phyloP scores from a whole-genome alignment of 164 flowering plant genomes.

The Saururus chinensis region DNA sequence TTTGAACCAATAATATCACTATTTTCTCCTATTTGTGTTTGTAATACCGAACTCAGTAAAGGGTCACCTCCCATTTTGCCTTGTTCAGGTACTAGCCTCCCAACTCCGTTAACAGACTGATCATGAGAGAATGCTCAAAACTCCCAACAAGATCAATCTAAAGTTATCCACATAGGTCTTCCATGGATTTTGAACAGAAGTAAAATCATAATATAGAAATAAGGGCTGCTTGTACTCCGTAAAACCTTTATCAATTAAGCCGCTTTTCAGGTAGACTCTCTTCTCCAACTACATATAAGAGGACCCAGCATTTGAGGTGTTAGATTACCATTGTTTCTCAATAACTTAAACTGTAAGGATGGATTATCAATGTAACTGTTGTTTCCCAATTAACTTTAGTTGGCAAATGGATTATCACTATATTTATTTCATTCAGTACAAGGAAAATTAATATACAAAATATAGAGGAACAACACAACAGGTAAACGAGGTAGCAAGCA shows the following conservation, averaged over 20 bases:
- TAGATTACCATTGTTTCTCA: no score
- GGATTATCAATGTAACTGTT: no score
- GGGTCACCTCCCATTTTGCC: conserved; percentile 5
- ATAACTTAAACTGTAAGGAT: no score
- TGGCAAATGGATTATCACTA: not conserved
- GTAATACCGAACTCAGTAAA: conserved; percentile 6
- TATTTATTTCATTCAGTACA: not conserved
- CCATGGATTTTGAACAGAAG: conserved; percentile 45
- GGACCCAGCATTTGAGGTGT: no score
- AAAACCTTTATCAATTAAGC: conserved; percentile 15
- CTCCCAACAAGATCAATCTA: not conserved
- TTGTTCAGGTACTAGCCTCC: not conserved
- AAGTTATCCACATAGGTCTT: conserved; percentile 18
- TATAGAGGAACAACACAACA: no score
- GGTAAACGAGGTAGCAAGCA: no score
- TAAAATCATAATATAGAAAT: conserved; percentile 55
- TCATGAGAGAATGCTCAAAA: not conserved
- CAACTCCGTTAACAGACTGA: not conserved
- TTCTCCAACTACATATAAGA: not conserved
- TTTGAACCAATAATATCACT: not conserved
- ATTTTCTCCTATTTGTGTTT: not conserved
- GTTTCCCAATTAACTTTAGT: no score
- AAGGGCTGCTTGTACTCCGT: conserved; percentile 8
- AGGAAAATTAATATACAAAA: no score
- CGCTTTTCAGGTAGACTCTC: conserved; percentile 11